Evolutionary conservation across 257 asterid genomes (phyloP), one percentile per base, ranked within the genome.

Genomic region (Fraxinus pennsylvanica): DNA sequence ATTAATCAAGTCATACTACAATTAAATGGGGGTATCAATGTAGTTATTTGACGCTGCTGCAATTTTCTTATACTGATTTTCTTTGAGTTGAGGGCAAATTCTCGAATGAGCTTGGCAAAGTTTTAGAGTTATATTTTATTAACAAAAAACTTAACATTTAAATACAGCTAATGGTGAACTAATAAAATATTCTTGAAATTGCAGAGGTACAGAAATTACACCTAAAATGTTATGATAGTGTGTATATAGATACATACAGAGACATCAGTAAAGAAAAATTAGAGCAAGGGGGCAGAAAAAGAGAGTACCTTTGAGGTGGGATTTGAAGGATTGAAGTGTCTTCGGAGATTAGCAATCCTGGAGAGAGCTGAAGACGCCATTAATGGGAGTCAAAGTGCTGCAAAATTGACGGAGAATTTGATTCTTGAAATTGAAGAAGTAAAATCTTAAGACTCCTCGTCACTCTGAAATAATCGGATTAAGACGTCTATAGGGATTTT

Each of bases 321-420:
- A 76, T 75, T 78, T 25, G 74, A 9, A 5, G 91, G 90, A 43
- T 78, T 83, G 25, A 90, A 68, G 76, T 90, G 92, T 19, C 81
- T 85, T 5, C 82, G 88, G 76, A 90, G 86, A 72, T 81, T 88
- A 13, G 78, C 68, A 6, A 88, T 77, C 78, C 94, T 85, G 68
- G 89, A 83, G 47, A 82, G 84, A 59, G 91, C 90, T 68, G 75
- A 79, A 72, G 88, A 88, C 35, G 89, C 86, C 94, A 90, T 90
- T 63, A 5, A 1, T 39, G 35, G 19, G 21, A 8, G 17, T 63
- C 19, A 21, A 57, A 21, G 30, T 57, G 29, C 66, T 0, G 66
- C 5, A 57, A 22, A n/a, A n/a, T 57, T 5, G 22, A 54, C 1
- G 14, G 27, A n/a, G 29, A 19, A 22, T 61, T 22, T 61, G 35